These are phyloP conservation scores for Amylostereum areolatum DNA, from an alignment of 1,284 basidiomycete genomes.

Conservation along the genomic window DNA sequence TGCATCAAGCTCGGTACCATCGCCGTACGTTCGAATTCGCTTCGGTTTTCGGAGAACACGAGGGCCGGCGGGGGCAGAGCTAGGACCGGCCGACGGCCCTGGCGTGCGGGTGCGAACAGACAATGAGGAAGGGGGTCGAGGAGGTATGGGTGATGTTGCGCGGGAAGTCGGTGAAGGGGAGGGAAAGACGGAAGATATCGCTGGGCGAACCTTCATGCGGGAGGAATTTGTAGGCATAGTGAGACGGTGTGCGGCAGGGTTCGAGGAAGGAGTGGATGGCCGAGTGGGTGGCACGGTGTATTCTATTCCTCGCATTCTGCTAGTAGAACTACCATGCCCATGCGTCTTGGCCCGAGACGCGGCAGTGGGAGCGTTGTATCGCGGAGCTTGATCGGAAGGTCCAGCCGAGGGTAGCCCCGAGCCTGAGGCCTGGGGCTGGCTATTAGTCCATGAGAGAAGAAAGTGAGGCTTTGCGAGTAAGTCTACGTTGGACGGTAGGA, in stretches of 20 bases:
- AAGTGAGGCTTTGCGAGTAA: constrained; percentile 69
- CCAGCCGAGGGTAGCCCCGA: constrained; percentile 36
- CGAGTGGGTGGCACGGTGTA: constrained; percentile 69
- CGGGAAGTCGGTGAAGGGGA: constrained; percentile 33
- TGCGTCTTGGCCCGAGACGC: constrained; percentile 72
- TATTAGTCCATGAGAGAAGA: constrained; percentile 65
- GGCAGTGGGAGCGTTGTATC: constrained; percentile 73
- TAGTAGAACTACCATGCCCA: constrained; percentile 56
- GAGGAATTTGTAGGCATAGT: constrained; percentile 78
- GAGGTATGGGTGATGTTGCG: constrained; percentile 50
- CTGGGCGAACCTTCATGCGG: constrained; percentile 64
- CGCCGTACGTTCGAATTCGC: constrained; percentile 71
- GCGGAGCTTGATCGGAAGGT: constrained; percentile 30
- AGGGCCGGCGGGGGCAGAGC: constrained; percentile 40
- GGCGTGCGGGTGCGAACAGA: constrained; percentile 14
- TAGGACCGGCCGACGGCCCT: constrained; percentile 23
- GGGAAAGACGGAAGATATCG: constrained; percentile 69
- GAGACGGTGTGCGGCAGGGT: constrained; percentile 65
- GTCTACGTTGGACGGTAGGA: constrained; percentile 48
- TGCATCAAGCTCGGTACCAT: constrained; percentile 88
- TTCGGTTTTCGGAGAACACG: constrained; percentile 73
- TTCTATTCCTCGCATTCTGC: constrained; percentile 51
- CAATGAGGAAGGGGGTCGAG: constrained; percentile 50
- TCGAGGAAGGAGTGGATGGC: constrained; percentile 71
- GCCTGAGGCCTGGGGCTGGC: constrained; percentile 48